Evolutionary conservation across 2,329 filamentous ascomycete genomes (phyloP).

Genomic region (Calcarisporium arbuscula): DNA sequence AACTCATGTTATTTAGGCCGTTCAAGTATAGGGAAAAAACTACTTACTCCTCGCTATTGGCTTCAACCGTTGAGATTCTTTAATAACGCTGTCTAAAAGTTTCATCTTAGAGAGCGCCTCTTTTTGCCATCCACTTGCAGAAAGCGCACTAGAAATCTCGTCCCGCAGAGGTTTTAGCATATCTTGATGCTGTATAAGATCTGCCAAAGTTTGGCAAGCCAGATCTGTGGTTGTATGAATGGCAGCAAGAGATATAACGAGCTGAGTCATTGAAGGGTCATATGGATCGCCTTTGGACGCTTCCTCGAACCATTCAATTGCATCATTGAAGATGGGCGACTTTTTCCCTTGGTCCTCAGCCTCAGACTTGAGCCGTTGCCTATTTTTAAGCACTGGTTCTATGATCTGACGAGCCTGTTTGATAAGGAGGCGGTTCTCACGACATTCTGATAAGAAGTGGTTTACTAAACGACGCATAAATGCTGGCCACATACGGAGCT

Average conservation of each 20-base stretch:
- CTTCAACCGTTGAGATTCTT: constrained; percentile 9
- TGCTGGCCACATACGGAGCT: too few species aligned
- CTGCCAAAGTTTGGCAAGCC: constrained; percentile 8
- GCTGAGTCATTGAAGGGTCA: constrained; percentile 11
- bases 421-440: too few species aligned
- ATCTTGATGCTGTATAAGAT: constrained; percentile 32
- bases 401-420: too few species aligned
- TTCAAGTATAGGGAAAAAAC: too few species aligned
- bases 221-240: constrained; percentile 45
- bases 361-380: too few species aligned
- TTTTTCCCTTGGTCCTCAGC: too few species aligned
- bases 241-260: constrained; percentile 35
- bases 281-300: constrained; percentile 22
- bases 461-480: too few species aligned
- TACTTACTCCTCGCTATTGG: too few species aligned
- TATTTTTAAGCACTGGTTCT: too few species aligned
- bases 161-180: constrained; percentile 32
- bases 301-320: constrained; percentile 49
- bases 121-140: constrained; percentile 31
- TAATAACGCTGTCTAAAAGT: constrained; percentile 8
- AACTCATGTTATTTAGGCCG: too few species aligned
- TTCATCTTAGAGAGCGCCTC: constrained; percentile 21
- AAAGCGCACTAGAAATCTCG: constrained; percentile 24
- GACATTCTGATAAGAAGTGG: too few species aligned
- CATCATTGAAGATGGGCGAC: constrained; percentile 34